Evolutionary conservation across 2,329 filamentous ascomycete genomes (phyloP), one percentile per base, ranked within the genome.

Genomic region (Pezicula radicicola): DNA sequence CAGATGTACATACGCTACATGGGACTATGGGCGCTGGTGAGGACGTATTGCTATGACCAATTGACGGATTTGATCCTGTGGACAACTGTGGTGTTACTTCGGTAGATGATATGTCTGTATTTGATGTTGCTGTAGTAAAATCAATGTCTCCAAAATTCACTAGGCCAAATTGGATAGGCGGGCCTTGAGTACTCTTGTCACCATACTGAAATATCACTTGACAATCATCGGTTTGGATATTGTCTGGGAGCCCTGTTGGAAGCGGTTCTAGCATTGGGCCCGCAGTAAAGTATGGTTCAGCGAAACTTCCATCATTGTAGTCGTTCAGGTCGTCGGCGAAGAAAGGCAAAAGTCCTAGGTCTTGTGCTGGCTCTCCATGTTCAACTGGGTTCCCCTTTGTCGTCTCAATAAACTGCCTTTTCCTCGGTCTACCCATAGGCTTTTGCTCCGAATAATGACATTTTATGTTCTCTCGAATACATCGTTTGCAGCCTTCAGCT

Each of bases 401-500:
- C n/a, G 55, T 53, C 46, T 67, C 62, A 30, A 63, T 57, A 46
- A 63, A 66, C 36, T 69, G 75, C 52, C 80, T 73, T 68, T 87
- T 87, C 50, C 82, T 72, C 19, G 84, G 84, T 40, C 84, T 74
- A 4, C 84, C 84, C 83, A 87, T 87, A 39, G 72, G 80, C 67
- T 87, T 87, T 64, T 86, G 84, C 12, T 75, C 71, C 7, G 83
- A 86, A 67, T 86, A 87, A 57, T 81, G 72, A 61, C 84, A 87
- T 40, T 54, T 50, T 40, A 85, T 76, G 52, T 73, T 74, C 58
- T 87, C 83, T 51, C 73, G 74, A 50, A 69, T 73, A 62, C 84
- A 87, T 51, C 84, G 76, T 7, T 73, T 68, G 64, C 84, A 87
- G 51, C 82, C 81, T 48, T 78, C 74, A 2, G 72, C 64, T 58